Evolutionary conservation across 495 filamentous ascomycete species (phyloP).

Genomic region (Daldinia vernicosa): DNA sequence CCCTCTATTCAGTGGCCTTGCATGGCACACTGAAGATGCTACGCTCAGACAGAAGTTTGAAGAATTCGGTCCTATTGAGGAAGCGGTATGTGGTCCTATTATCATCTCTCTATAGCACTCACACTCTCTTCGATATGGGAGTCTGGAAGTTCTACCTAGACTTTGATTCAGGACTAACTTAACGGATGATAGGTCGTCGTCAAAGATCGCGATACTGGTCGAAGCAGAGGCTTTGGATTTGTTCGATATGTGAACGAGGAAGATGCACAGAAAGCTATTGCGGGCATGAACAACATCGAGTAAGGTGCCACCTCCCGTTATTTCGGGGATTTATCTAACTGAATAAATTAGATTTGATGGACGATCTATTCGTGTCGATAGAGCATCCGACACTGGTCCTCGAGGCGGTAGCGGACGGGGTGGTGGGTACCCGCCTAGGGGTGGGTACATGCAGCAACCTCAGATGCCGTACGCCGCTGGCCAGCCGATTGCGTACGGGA

Average conservation of each 20-base stretch:
- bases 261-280: slow-evolving; percentile 86
- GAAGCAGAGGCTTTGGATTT: slow-evolving; percentile 97
- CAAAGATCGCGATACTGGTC: slow-evolving; percentile 94
- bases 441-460: slow-evolving; percentile 51
- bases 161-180: slow-evolving; percentile 28
- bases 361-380: slow-evolving; percentile 94
- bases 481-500: slow-evolving; percentile 41
- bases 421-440: slow-evolving; percentile 47
- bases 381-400: slow-evolving; percentile 81
- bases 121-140: background rate
- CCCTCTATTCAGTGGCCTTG: slow-evolving; percentile 75
- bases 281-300: slow-evolving; percentile 93
- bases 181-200: slow-evolving; percentile 78
- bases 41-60: slow-evolving; percentile 87
- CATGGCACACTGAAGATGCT: slow-evolving; percentile 94
- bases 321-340: slow-evolving; percentile 4
- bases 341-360: slow-evolving; percentile 82
- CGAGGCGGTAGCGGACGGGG: slow-evolving; percentile 60
- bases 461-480: slow-evolving; percentile 44
- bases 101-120: background rate
- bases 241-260: slow-evolving; percentile 83
- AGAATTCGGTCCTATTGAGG: slow-evolving; percentile 86
- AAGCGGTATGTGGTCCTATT: slow-evolving; percentile 75
- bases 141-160: background rate
- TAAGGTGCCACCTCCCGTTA: slow-evolving; percentile 56